Evolutionary conservation across 768 basidiomycete genomes (phyloP), one percentile per base, ranked within the genome.

Genomic region (Rhizopogon sp.): DNA sequence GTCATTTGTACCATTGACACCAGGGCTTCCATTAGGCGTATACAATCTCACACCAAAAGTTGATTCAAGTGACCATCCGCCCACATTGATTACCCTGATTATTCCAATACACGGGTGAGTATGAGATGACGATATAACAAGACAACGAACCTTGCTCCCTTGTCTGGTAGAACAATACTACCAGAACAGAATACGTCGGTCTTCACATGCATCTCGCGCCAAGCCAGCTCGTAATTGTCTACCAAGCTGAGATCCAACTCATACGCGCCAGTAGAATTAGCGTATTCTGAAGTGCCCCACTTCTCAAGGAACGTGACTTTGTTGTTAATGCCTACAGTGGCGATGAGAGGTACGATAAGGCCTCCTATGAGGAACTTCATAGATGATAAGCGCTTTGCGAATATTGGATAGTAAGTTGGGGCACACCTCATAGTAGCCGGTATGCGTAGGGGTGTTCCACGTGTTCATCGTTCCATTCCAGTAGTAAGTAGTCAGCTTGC

Each of bases 301-400:
- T 91, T 92, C 68, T 92, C 89, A 6, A 92, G 72, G 72, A 91
- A 88, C 1, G 83, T 79, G 46, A 91, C 84, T 64, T 91, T 92
- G 74, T 87, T 84, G 73, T 91, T 91, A 68, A 87, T 75, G 1
- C 89, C 88, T 33, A 92, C 72, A 0, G 89, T 90, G 3, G 86
- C 82, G 39, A 90, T 80, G 55, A 90, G 72, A 3, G 88, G 88
- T 11, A 89, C 82, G 51, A 88, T 76, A 33, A 89, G 75, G 2
- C 88, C 88, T 0, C 72, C 70, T 16, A 80, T 71, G 33, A 81
- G 65, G 62, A 74, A 75, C 76, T 80, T 22, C 8, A 49, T 16
- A 35, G n/a, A 6, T 49, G 29, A 50, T 64, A 25, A 50, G 28
- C 25, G 22, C 43, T 49, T 7, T 3, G 42, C 8, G 25, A 44